Evolutionary conservation across 2,329 filamentous ascomycete genomes (phyloP), one percentile per base, ranked within the genome.

Genomic region (Pseudocercospora cruenta): DNA sequence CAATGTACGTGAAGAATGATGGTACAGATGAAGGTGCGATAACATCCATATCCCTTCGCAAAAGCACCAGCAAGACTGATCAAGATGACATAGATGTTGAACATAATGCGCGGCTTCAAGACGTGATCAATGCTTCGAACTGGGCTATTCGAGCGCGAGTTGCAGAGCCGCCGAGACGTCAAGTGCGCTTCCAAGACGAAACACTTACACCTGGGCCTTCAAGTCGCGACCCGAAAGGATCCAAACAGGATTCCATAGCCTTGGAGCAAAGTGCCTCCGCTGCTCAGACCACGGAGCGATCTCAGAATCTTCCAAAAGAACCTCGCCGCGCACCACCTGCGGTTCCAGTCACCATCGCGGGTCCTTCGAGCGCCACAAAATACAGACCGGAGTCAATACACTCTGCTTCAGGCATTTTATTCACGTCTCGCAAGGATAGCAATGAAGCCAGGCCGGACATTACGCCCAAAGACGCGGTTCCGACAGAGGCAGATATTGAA

Each of bases 71-170:
- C 3, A 31, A 55, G 26, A 22, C 51, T 55, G 51, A 55, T 22
- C 16, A n/a, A 12, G 7, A 7, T 55, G 22, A 26, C 24, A 51
- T 21, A 33, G 51, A 55, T 55, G 39, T 10, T 43, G 16, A 43
- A 43, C 51, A 55, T 19, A 26, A 55, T 33, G 24, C 51, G 22
- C 22, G 24, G 24, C 51, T 55, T 10, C 51, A 55, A 26, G 26
- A 55, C 26, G 26, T 26, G 24, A 55, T 31, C 26, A 55, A 33
- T 16, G 51, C 24, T n/a, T 62, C 63, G 58, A 59, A 43, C 45
- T 62, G 7, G 53, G 45, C 21, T 28, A 51, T 22, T n/a, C 31
- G 19, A 36, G 33, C 45, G 43, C 57, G 45, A 39, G 58, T 19
- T 45, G 53, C 43, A 26, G 58, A 65, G 22, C 53, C 51, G 33